phyloP scores from a whole-genome alignment of 164 flowering plant genomes.

The Macadamia integrifolia region DNA sequence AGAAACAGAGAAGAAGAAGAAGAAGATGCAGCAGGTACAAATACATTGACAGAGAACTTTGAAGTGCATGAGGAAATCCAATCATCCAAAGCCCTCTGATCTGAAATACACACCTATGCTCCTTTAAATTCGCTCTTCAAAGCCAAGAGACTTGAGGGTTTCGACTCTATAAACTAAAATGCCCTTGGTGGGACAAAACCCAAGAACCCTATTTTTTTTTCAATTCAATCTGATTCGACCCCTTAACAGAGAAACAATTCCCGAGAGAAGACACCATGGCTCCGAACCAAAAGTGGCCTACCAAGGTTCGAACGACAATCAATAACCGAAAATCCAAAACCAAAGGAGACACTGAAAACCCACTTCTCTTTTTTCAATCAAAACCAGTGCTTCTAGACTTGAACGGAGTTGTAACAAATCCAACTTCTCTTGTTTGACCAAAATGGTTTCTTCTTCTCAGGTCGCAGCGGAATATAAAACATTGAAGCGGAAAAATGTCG shows the following conservation, averaged over 20 bases:
- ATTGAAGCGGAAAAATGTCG: background rate
- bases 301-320: background rate
- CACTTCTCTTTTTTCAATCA: too few relatives aligned
- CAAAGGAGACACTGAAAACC: too few relatives aligned
- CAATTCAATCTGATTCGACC: slow-evolving; percentile 18
- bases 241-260: slow-evolving; percentile 24
- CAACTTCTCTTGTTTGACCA: too few relatives aligned
- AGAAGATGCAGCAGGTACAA: too few relatives aligned
- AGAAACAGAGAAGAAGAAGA: background rate
- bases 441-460: background rate
- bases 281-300: background rate
- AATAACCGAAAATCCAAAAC: slow-evolving; percentile 3
- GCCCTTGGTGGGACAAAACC: slow-evolving; percentile 17
- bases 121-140: slow-evolving; percentile 28
- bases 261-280: slow-evolving; percentile 42
- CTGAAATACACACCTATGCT: slow-evolving; percentile 25
- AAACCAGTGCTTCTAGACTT: too few relatives aligned
- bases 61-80: slow-evolving; percentile 19
- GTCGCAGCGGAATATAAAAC: background rate
- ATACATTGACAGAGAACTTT: slow-evolving; percentile 31
- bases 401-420: too few relatives aligned
- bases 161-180: slow-evolving; percentile 17
- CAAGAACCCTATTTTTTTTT: slow-evolving; percentile 15
- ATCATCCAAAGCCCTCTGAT: slow-evolving; percentile 20
- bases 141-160: slow-evolving; percentile 5